Base-by-base conservation (phyloP, 2,329 filamentous ascomycete species). In the Knufia fluminis region DNA sequence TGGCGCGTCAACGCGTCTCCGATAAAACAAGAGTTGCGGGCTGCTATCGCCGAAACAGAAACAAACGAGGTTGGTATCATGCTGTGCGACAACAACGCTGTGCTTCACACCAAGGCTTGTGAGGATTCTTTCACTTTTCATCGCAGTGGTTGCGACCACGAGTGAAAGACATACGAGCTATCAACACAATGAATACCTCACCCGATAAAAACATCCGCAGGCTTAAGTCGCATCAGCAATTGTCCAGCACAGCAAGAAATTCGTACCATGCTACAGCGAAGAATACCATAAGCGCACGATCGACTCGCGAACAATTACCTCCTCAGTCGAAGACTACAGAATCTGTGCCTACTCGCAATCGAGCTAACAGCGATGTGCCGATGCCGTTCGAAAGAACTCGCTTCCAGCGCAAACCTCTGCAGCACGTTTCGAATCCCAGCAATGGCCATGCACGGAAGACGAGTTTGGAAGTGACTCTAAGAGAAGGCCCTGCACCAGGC, bases 401-500 rank as follows among this genome's bases (percentile, higher is more conserved):
- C 59, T 66, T 17, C 62, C 63, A 39, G 64, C 68, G 66, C 65
- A 74, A 70, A 63, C 72, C 58, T 56, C 69, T 58, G 58, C 65
- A 24, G 35, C 17, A 33, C 10, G 22, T 28, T 16, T 17, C 22
- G 19, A 20, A 40, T 16, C 17, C 45, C 3, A 39, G 19, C 16
- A 28, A 20, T 64, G 59, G 73, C 52, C 58, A 71, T 52, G 62
- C 67, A 17, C 41, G 70, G 20, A 71, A 75, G 66, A 67, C 73
- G 63, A 60, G 73, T 19, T 68, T 96, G 23, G 87, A 94, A 62
- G 74, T 80, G 55, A 75, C 94, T 40, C 74, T 96, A 41, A 80
- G 86, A 57, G 87, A 91, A 54, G 90, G 89, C 0, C 87, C 89
- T 1, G 79, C 80, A 1, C 77, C 82, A 56, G 85, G 82, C 17